Evolutionary conservation across 441 rosid species (phyloP).

Genomic region (Gossypium schwendimanii): DNA sequence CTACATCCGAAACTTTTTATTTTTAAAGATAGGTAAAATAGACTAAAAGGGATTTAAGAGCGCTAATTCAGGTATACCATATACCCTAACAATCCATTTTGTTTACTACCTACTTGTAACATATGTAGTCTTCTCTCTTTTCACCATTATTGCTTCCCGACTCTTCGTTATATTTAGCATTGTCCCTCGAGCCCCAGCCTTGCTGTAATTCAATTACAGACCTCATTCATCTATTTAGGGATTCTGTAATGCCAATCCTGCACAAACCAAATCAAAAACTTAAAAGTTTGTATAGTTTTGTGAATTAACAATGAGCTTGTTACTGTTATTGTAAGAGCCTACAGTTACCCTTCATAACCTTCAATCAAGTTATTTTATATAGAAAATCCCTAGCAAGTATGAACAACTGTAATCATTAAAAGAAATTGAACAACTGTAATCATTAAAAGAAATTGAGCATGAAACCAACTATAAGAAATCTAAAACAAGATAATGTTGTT

Average conservation of each 20-base stretch:
- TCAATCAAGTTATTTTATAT: not conserved
- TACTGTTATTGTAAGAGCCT: not conserved
- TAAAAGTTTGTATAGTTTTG: not conserved
- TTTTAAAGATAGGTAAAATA: conserved; percentile 12
- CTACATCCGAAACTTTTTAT: conserved; percentile 24
- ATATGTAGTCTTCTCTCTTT: conserved; percentile 10
- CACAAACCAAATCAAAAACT: conserved; percentile 14
- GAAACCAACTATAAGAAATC: not conserved
- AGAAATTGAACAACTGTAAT: not conserved
- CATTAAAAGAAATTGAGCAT: not conserved
- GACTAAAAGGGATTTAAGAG: conserved; percentile 25
- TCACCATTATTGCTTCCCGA: conserved; percentile 27
- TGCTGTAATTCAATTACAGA: conserved; percentile 60
- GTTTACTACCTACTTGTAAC: conserved; percentile 27
- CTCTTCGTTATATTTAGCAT: conserved; percentile 11
- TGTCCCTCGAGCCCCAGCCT: conserved; percentile 72
- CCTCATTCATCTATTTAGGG: conserved; percentile 77
- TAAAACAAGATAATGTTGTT: not conserved
- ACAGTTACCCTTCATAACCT: conserved; percentile 58
- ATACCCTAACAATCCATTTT: conserved; percentile 27
- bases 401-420: no score
- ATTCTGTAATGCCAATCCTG: conserved; percentile 93
- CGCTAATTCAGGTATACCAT: conserved; percentile 36
- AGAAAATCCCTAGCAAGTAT: not conserved
- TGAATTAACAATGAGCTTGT: not conserved